Base-by-base conservation (phyloP, 495 filamentous ascomycete genomes). In the Amniculicola lignicola region DNA sequence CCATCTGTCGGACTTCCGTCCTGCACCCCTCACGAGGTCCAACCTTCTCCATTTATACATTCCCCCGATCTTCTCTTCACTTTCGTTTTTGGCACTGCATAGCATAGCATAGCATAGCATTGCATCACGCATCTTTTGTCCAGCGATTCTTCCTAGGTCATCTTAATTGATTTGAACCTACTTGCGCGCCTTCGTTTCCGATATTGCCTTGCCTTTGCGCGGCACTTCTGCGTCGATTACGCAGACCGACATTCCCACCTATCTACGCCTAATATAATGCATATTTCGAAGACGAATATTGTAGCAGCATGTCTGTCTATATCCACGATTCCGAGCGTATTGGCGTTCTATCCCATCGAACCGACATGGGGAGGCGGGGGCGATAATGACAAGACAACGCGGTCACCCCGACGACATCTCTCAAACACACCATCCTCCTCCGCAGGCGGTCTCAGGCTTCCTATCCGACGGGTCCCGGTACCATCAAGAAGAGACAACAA, bases 401-500 rank as follows among this genome's bases (percentile, higher is more conserved):
- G 9, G 42, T n/a, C 43, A n/a, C 19, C 18, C 40, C 5, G 5
- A 11, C 41, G 10, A 11, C 41, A 4, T 9, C 22, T 10, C 16
- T 19, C 29, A 21, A 16, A 15, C 52, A 37, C 41, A 28, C 31
- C 54, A 19, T 15, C 44, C 2, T 31, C 41, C 23, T 28, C n/a
- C n/a, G 9, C 9, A 40, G 16, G 11, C 37, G 37, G 16, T 33
- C 29, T 9, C 9, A 33, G 29, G 21, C 47, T 66, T 5, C 51
- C 44, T 22, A 49, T 58, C 11, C 50, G 51, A 15, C 52, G 62
- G 14, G 55, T 55, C 3, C 53, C 51, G 5, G 21, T 27, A 12
- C 42, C 15, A 5, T 22, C 7, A 1, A 57, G 46, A 15, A 51
- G 68, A 35, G 54, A 60, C 14, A 69, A 70, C 59, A 60, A 48